Evolutionary conservation across 495 filamentous ascomycete genomes (phyloP).

Genomic region (Astrothelium macrocarpum): DNA sequence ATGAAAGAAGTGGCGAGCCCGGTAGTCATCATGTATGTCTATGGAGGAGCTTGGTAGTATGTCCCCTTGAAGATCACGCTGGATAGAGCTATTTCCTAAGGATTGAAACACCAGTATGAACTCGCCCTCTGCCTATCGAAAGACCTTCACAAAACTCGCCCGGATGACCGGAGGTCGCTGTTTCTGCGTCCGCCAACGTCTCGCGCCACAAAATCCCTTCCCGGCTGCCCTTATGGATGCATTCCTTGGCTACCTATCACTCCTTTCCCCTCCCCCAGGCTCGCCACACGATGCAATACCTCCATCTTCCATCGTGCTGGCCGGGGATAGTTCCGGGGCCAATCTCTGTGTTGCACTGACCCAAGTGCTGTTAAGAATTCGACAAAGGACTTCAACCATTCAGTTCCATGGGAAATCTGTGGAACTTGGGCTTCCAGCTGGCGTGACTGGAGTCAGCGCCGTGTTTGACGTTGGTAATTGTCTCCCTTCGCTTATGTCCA

Average conservation of each 20-base stretch:
- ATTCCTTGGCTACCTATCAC: slow-evolving; percentile 9
- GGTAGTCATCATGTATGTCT: slow-evolving; percentile 18
- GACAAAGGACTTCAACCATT: too few relatives aligned
- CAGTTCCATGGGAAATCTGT: slow-evolving; percentile 7
- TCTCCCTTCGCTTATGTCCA: neutral
- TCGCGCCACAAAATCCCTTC: slow-evolving; percentile 13
- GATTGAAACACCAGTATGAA: slow-evolving; percentile 26
- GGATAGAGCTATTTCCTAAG: slow-evolving; percentile 8
- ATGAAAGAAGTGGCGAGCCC: slow-evolving; percentile 12
- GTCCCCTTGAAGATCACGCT: neutral
- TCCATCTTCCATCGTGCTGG: slow-evolving; percentile 2
- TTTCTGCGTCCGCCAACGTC: slow-evolving; percentile 7
- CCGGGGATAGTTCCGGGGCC: slow-evolving; percentile 11
- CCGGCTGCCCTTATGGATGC: slow-evolving; percentile 10
- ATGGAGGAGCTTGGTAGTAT: slow-evolving; percentile 11
- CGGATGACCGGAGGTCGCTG: slow-evolving; percentile 14
- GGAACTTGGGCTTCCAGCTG: slow-evolving; percentile 7
- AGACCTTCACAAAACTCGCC: neutral
- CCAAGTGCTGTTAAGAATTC: neutral
- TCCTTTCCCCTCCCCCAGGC: slow-evolving; percentile 11
- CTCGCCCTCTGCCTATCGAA: slow-evolving; percentile 25
- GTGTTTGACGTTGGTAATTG: neutral
- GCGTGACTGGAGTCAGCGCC: neutral
- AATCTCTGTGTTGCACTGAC: slow-evolving; percentile 2
- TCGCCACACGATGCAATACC: slow-evolving; percentile 4